phyloP scores from a whole-genome alignment of 345 rosid species.

The Passiflora organensis region DNA sequence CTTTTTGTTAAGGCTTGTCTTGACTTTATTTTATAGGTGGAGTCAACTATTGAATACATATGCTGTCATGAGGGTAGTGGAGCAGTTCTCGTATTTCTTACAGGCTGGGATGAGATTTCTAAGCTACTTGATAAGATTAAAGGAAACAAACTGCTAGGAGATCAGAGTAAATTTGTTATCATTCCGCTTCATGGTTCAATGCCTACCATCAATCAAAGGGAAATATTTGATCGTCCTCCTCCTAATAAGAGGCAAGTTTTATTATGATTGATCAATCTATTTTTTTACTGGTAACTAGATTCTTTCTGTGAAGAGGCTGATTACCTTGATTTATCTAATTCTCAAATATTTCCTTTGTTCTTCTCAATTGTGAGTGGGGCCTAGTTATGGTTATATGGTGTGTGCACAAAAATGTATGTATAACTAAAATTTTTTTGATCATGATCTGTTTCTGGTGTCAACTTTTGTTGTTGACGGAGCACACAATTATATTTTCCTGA shows the following conservation, averaged over 20 bases:
- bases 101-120: constrained; percentile 98
- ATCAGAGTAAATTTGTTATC: constrained; percentile 66
- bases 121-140: constrained; percentile 72
- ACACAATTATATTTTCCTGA: too few species aligned
- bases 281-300: background rate
- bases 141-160: constrained; percentile 70
- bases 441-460: too few species aligned
- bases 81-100: constrained; percentile 90
- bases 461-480: too few species aligned
- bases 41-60: constrained; percentile 63
- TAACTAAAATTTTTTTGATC: too few species aligned
- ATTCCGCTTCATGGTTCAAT: constrained; percentile 94
- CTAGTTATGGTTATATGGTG: background rate
- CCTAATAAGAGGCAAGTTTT: constrained; percentile 53
- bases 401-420: too few species aligned
- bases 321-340: background rate
- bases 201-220: constrained; percentile 83
- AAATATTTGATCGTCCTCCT: constrained; percentile 84
- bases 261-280: background rate
- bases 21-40: constrained; percentile 50
- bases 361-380: background rate
- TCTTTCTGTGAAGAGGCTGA: background rate
- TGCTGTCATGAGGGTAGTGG: constrained; percentile 79
- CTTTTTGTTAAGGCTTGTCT: background rate
- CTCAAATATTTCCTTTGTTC: background rate